phyloP scores from a whole-genome alignment of 139 green algal genomes.

The Microglena sp. region DNA sequence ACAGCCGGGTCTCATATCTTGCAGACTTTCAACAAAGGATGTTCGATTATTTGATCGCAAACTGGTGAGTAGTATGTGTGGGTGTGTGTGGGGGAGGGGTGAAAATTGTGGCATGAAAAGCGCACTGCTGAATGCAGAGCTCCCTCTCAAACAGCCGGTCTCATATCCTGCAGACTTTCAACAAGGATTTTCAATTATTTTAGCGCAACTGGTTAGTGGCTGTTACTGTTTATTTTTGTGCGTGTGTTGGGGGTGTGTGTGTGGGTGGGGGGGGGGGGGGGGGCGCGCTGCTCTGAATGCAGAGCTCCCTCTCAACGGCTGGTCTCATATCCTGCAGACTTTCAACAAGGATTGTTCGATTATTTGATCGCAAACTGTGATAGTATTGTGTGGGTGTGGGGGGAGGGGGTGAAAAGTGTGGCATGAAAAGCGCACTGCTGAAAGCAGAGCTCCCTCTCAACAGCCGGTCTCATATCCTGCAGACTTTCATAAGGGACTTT shows the following conservation, averaged over 20 bases:
- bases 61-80: too few species aligned
- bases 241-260: too few species aligned
- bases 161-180: slow-evolving; percentile 42
- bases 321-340: slow-evolving; percentile 36
- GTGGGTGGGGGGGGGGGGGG: too few species aligned
- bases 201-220: too few species aligned
- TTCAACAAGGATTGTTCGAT: slow-evolving; percentile 79
- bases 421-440: background rate
- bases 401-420: too few species aligned
- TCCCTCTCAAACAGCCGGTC: slow-evolving; percentile 69
- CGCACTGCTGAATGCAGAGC: slow-evolving; percentile 31
- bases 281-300: slow-evolving; percentile 56
- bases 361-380: slow-evolving; percentile 87
- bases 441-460: background rate
- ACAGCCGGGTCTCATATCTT: slow-evolving; percentile 55
- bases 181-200: slow-evolving; percentile 85
- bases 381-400: too few species aligned
- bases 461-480: background rate
- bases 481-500: background rate
- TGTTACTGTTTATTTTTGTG: too few species aligned
- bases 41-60: slow-evolving; percentile 89
- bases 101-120: background rate
- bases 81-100: too few species aligned
- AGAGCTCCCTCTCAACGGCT: slow-evolving; percentile 59
- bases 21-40: slow-evolving; percentile 53